Base-by-base conservation (phyloP, 495 filamentous ascomycete species). In the Pyrenula aspistea region DNA sequence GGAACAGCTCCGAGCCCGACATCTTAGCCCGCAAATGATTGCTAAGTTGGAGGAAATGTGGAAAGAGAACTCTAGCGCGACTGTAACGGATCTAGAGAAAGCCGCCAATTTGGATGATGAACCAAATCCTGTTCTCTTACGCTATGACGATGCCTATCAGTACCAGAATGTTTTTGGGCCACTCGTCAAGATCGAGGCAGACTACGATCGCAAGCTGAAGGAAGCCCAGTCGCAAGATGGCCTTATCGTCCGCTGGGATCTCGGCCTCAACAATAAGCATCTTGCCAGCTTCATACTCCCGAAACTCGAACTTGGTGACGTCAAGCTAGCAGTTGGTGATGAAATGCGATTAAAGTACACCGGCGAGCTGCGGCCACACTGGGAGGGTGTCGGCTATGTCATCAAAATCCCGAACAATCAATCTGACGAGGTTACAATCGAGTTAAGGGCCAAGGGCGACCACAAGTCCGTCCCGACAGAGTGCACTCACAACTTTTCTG, bases 381-480 rank as follows among this genome's bases (percentile, higher is more conserved):
- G 93, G 93, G 93, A 99, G 65, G 93, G 93, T 22, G 94, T 99
- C 23, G 93, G 93, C 55, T 99, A 99, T 69, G 93, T 99, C 54
- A 91, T 97, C 72, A 99, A 99, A 73, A 97, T 99, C 59, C 93
- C 93, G 4, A 97, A 99, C 77, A 97, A 97, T 69, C 90, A 96
- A 73, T 96, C 91, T 15, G 94, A 99, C 62, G 94, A 99, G 66
- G 93, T 99, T 53, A 93, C 89, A 12, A 86, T 99, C 54, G 93
- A 99, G 66, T 74, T 99, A 62, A 87, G 93, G 25, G 86, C 89
- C 59, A 89, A 89, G 63, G 88, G 87, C 42, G 86, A 87, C 58
- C 90, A 96, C 70, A 97, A 97, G 67, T 89, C 87, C 24, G 90
- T 97, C 4, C 92, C 93, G 1, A 96, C 90, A 0, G 93, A 99